Percentiles rank a stretch among this genome's conserved stretches.
phyloP scores from a whole-genome alignment of 345 rosid species.

The Isatis tinctoria region DNA sequence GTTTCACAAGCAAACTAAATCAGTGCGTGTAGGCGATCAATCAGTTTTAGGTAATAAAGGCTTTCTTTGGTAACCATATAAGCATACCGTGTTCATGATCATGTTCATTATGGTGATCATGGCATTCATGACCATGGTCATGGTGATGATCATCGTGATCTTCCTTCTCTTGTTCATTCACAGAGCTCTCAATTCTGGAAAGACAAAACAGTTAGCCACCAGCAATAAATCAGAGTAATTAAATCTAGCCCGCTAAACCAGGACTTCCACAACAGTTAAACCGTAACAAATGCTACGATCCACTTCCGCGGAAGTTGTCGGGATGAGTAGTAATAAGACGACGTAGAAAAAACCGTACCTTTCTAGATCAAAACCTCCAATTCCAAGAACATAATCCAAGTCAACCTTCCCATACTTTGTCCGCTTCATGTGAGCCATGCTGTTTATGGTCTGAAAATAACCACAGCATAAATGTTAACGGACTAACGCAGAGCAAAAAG shows the following conservation, averaged over 20 bases:
- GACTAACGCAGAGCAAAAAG: not conserved
- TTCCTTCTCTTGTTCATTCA: slow-evolving; percentile 52
- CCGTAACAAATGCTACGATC: not conserved
- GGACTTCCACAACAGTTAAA: not conserved
- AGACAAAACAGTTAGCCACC: not conserved
- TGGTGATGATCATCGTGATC: slow-evolving; percentile 49
- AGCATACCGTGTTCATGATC: slow-evolving; percentile 41
- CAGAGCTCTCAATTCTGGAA: slow-evolving; percentile 74
- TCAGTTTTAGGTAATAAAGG: not conserved
- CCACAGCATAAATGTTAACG: not conserved
- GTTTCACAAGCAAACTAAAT: slow-evolving; percentile 16
- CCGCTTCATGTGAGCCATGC: slow-evolving; percentile 69
- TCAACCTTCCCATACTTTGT: slow-evolving; percentile 90
- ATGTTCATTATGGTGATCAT: slow-evolving; percentile 57
- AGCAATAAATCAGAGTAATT: not conserved
- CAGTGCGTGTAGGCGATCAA: not conserved
- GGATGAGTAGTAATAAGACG: slow-evolving; percentile 9
- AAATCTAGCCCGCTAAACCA: not conserved
- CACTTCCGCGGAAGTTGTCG: not conserved
- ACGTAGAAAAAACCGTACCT: slow-evolving; percentile 41
- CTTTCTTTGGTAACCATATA: not conserved
- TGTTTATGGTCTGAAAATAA: slow-evolving; percentile 58
- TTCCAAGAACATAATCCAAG: slow-evolving; percentile 95
- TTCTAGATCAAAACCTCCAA: slow-evolving; percentile 96
- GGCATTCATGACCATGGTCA: slow-evolving; percentile 46